phyloP scores from a whole-genome alignment of 306 rosid species.

The Datisca glomerata region DNA sequence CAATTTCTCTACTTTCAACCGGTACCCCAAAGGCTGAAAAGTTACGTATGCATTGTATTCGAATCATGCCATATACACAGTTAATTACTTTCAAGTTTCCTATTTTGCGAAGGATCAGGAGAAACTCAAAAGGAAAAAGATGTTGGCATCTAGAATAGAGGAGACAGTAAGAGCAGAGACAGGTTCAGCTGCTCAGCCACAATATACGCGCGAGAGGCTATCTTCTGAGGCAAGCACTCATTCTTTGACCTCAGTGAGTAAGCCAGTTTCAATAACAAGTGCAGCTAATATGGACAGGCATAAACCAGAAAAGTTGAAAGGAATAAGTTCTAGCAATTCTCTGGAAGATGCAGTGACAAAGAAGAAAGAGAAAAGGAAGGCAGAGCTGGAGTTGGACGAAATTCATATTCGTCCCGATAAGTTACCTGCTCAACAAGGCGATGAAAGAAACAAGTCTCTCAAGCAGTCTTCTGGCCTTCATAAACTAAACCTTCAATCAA shows the following conservation, averaged over 20 bases:
- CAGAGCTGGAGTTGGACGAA: conserved; percentile 57
- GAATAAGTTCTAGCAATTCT: conserved; percentile 42
- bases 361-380: conserved; percentile 74
- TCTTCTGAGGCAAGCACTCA: conserved; percentile 46
- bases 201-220: conserved; percentile 37
- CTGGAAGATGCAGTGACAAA: conserved; percentile 44
- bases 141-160: conserved; percentile 45
- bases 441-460: conserved; percentile 46
- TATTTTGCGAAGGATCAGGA: conserved; percentile 61
- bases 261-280: conserved; percentile 29
- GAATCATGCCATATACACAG: too few relatives aligned
- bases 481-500: conserved; percentile 50
- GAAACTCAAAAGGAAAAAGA: conserved; percentile 67
- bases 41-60: too few relatives aligned
- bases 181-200: conserved; percentile 40
- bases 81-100: too few relatives aligned
- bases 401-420: conserved; percentile 44
- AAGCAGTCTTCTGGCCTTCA: conserved; percentile 45
- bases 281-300: conserved; percentile 26
- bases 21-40: too few relatives aligned
- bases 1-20: too few relatives aligned
- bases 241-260: conserved; percentile 28
- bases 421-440: conserved; percentile 42
- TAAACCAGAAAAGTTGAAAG: conserved; percentile 65
- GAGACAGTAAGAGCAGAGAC: conserved; percentile 41